Percentiles rank a stretch among this genome's conserved stretches.
Conservation (phyloP, 2,329 filamentous ascomycete genomes). For the Myotisia sp. region DNA sequence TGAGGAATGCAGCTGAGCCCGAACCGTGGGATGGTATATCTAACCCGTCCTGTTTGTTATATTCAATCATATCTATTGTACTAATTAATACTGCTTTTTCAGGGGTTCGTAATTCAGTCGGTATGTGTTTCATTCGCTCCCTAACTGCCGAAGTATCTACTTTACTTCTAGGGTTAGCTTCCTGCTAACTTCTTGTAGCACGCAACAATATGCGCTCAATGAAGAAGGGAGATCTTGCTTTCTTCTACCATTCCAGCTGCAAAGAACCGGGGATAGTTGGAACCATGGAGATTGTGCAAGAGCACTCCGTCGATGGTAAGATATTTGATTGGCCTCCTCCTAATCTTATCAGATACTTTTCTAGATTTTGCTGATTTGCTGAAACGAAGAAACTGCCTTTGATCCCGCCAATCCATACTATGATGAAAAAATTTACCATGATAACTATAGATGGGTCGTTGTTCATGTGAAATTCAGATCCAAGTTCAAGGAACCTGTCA, state of each 20-base stretch:
- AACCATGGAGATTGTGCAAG: conserved; percentile 74
- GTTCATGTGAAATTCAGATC: conserved; percentile 78
- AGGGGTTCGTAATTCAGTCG: conserved; percentile 11
- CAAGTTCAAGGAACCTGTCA: conserved; percentile 61
- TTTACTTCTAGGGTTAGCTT: neutral
- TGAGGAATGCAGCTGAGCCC: conserved; percentile 55
- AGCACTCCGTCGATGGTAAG: conserved; percentile 63
- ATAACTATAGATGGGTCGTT: conserved; percentile 68
- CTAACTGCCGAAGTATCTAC: neutral
- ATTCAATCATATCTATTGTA: neutral
- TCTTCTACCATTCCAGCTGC: conserved; percentile 95
- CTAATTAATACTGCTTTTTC: neutral
- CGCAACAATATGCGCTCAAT: conserved; percentile 83
- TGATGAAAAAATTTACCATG: conserved; percentile 57
- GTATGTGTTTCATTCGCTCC: conserved; percentile 2
- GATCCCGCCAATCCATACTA: conserved; percentile 65
- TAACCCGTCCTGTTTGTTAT: neutral
- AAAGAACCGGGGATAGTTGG: conserved; percentile 79
- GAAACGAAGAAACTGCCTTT: conserved; percentile 48
- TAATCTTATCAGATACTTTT: conserved; percentile 10
- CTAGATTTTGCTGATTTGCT: neutral
- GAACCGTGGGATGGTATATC: conserved; percentile 81
- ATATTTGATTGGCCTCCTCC: conserved; percentile 15
- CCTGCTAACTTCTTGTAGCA: conserved; percentile 32
- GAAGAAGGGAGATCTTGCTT: conserved; percentile 80